Evolutionary conservation across 1,284 basidiomycete genomes (phyloP).

Genomic region (Taiwanofungus camphoratus): DNA sequence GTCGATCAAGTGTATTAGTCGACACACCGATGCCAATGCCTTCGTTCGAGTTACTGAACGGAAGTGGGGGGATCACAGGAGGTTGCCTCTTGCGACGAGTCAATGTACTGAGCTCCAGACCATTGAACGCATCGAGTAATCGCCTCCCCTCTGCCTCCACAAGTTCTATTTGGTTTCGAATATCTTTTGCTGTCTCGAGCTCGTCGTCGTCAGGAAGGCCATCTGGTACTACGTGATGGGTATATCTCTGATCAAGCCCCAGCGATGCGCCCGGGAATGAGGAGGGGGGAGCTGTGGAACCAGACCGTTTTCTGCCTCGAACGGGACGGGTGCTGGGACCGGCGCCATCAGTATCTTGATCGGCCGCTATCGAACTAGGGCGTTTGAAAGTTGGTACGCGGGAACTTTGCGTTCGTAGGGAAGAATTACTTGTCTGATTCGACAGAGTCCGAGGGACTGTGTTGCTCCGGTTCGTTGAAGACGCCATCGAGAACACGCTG

Average conservation of each 20-base stretch:
- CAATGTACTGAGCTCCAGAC: constrained; percentile 62
- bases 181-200: constrained; percentile 51
- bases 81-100: constrained; percentile 45
- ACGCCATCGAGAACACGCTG: constrained; percentile 47
- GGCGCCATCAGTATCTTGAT: constrained; percentile 9
- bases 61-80: constrained; percentile 19
- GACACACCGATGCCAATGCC: constrained; percentile 12
- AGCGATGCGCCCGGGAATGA: constrained; percentile 39
- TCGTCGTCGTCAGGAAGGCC: constrained; percentile 48
- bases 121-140: constrained; percentile 70
- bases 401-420: constrained; percentile 39
- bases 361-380: constrained; percentile 15
- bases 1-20: constrained; percentile 11
- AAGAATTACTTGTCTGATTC: constrained; percentile 46
- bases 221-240: constrained; percentile 29
- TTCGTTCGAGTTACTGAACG: constrained; percentile 13
- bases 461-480: constrained; percentile 41
- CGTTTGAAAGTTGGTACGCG: constrained; percentile 26
- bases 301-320: constrained; percentile 38
- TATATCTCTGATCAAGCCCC: constrained; percentile 24
- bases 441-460: constrained; percentile 34
- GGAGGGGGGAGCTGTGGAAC: constrained; percentile 42
- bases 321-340: constrained; percentile 20
- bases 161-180: constrained; percentile 56
- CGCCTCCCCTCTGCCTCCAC: constrained; percentile 64